Evolutionary conservation across 371 early-diverging fungal species (phyloP).

Genomic region (Cokeromyces recurvatus): DNA sequence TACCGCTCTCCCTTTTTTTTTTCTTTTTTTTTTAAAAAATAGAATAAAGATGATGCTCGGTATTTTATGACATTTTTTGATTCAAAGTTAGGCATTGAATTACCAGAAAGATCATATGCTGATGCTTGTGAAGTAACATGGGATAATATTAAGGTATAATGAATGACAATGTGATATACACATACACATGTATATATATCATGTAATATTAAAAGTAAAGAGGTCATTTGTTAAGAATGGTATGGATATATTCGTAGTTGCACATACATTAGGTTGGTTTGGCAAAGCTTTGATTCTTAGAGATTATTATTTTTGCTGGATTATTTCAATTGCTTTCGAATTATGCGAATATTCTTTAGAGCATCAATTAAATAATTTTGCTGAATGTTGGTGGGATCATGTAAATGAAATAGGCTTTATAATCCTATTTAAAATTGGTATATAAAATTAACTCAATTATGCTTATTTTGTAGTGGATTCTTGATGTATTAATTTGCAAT

Average conservation of each 20-base stretch:
- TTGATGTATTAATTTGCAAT: conserved; percentile 93
- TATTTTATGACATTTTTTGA: conserved; percentile 76
- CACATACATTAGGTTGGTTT: conserved; percentile 95
- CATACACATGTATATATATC: not conserved
- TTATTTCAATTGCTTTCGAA: conserved; percentile 90
- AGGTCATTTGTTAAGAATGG: no score
- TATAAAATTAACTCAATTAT: not conserved
- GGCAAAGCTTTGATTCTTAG: conserved; percentile 89
- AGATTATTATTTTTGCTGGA: conserved; percentile 95
- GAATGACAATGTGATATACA: not conserved
- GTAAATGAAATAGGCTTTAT: conserved; percentile 40
- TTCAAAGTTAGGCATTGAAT: conserved; percentile 68
- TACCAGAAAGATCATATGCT: conserved; percentile 93
- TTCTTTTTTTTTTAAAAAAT: conserved; percentile 1
- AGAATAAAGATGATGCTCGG: conserved; percentile 85
- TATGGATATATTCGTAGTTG: conserved; percentile 92
- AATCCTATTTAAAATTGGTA: not conserved
- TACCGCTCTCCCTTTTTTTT: not conserved
- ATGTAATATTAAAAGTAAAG: no score
- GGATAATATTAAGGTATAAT: conserved; percentile 50
- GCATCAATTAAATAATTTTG: conserved; percentile 96
- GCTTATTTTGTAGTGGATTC: conserved; percentile 80
- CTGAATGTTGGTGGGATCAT: conserved; percentile 99
- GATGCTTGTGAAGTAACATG: conserved; percentile 78
- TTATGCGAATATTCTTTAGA: conserved; percentile 92